Evolutionary conservation across 1,284 basidiomycete species (phyloP).

Genomic region (Cryptococcus jaspeensis): DNA sequence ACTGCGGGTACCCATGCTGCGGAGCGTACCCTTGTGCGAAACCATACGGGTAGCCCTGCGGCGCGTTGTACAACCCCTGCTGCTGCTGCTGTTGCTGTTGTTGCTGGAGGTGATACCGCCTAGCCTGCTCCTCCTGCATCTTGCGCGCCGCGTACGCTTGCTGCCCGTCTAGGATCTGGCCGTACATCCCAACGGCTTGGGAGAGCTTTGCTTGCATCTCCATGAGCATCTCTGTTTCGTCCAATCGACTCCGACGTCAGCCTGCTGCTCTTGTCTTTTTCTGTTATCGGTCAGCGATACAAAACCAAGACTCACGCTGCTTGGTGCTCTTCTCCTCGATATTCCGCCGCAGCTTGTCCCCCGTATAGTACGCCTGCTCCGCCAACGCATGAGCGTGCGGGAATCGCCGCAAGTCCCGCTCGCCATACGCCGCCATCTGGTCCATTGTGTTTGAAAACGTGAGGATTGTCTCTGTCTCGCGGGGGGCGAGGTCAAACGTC

Average conservation of each 20-base stretch:
- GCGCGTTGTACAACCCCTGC: constrained; percentile 3
- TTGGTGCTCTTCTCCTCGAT: constrained; percentile 83
- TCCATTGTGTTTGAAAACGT: constrained; percentile 87
- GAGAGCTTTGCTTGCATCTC: constrained; percentile 94
- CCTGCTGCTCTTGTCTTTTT: too few relatives aligned
- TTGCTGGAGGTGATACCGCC: constrained; percentile 35
- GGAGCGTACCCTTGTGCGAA: constrained; percentile 1
- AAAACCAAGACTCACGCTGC: constrained; percentile 62
- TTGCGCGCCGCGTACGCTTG: constrained; percentile 47
- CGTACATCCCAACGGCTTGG: constrained; percentile 86
- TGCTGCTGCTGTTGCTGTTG: constrained; percentile 22
- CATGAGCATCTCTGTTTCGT: constrained; percentile 66
- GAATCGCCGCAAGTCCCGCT: constrained; percentile 71
- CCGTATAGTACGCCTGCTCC: constrained; percentile 74
- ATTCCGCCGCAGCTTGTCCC: constrained; percentile 80
- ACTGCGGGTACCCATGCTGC: constrained; percentile 1
- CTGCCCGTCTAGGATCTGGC: constrained; percentile 80
- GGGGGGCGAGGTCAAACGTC: constrained; percentile 71
- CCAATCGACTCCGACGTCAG: not conserved
- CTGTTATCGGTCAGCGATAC: not conserved
- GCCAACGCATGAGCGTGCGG: constrained; percentile 79
- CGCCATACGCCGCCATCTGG: constrained; percentile 74
- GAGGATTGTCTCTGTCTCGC: constrained; percentile 79
- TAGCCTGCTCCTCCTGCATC: constrained; percentile 42
- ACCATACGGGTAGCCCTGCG: constrained; percentile 1